Evolutionary conservation across 441 rosid species (phyloP), one percentile per base, ranked within the genome.

Genomic region (Lepidium campestre): DNA sequence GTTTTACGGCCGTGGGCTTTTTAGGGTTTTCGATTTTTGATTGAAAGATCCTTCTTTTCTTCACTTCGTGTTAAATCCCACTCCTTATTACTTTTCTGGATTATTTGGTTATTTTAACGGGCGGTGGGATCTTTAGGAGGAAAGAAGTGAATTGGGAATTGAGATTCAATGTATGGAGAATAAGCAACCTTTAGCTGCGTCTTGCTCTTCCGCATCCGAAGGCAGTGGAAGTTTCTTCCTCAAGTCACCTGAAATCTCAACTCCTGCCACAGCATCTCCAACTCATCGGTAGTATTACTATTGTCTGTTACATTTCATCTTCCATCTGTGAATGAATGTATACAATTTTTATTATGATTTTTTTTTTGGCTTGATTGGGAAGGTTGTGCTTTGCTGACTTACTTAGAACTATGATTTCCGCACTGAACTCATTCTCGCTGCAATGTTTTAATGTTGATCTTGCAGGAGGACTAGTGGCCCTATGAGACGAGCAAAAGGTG

Each of bases 381-480:
- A 60, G 35, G 12, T 19, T 50, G 31, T 40, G 3, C 10, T 54
- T 52, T 42, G 18, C 18, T 27, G 31, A 20, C 57, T 42, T 52
- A 25, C 34, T 15, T 17, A 1, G 17, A 35, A 44, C 47, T 50
- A 2, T 41, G 22, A 27, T 7, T 18, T 4, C 1, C 2, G 3
- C 12, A 49, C 2, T 1, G 8, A 42, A 7, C 15, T 57, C 25
- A 18, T 57, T 17, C 11, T 57, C 25, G 10, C 22, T 53, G 20
- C 44, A 39, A 29, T 70, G 62, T 31, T 34, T 57, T 18, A 19
- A 65, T 69, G 42, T 45, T 66, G 69, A 20, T 15, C 15, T 14
- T 79, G 66, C 79, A 95, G 98, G 82, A 90, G 98, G 76, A 95
- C 89, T 8, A 86, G 84, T 14, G 99, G 99, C 7, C 99, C 97